Evolutionary conservation across 2,329 filamentous ascomycete species (phyloP).

Genomic region (Nothopassalora personata): DNA sequence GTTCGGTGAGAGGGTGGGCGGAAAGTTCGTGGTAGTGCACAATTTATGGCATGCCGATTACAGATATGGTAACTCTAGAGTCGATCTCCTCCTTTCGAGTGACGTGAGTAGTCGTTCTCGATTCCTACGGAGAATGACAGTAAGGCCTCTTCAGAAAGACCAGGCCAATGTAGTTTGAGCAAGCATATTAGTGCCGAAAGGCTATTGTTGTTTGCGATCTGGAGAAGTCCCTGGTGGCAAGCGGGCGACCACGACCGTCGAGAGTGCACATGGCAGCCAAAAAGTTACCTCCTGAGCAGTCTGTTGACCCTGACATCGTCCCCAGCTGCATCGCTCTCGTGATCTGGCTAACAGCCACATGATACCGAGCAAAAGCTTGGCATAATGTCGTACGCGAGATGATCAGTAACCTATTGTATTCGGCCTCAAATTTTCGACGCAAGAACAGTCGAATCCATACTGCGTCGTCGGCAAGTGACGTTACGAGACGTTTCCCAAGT

Average conservation of each 20-base stretch:
- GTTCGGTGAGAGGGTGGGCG: neutral
- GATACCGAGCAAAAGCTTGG: neutral
- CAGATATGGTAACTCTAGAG: neutral
- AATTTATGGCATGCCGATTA: neutral
- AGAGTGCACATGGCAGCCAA: neutral
- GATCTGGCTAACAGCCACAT: neutral
- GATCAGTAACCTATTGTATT: neutral
- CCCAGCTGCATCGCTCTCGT: neutral
- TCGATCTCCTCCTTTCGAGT: neutral
- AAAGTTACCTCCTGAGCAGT: neutral
- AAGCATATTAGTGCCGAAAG: neutral
- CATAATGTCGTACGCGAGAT: neutral
- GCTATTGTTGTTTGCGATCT: neutral
- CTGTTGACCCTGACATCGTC: neutral
- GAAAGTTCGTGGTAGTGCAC: neutral
- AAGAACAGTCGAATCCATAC: too few species aligned
- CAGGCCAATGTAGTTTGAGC: neutral
- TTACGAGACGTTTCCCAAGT: too few species aligned
- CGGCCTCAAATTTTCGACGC: neutral
- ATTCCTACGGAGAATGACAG: neutral
- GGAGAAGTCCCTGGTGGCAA: neutral
- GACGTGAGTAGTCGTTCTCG: neutral
- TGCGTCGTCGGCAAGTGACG: too few species aligned
- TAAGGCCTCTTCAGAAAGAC: neutral
- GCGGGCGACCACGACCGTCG: neutral